A percentile compares a stretch with the other conserved stretches of the same genome.
Evolutionary conservation across 164 flowering plant genomes (phyloP).

Genomic region (Liriodendron chinense): DNA sequence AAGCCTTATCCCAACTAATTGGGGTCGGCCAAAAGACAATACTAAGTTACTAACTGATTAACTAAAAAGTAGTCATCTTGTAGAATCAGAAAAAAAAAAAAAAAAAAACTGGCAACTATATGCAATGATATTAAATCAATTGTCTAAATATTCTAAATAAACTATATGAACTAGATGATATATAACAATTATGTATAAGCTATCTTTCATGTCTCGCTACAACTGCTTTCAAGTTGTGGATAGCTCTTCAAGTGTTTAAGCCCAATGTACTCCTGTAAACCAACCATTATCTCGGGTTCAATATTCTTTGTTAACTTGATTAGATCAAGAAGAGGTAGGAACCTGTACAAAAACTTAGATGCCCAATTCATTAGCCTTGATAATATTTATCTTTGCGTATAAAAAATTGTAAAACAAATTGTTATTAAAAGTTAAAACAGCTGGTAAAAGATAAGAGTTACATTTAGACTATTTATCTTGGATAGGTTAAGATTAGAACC

Average conservation of each 20-base stretch:
- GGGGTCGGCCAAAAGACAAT: neutral
- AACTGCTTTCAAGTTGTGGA: neutral
- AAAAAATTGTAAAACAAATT: slow-evolving; percentile 8
- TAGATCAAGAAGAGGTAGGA: slow-evolving; percentile 32
- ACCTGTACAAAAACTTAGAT: slow-evolving; percentile 68
- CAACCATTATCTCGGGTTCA: slow-evolving; percentile 41
- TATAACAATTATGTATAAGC: neutral
- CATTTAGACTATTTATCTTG: slow-evolving; percentile 41
- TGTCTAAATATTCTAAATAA: neutral
- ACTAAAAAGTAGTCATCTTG: neutral
- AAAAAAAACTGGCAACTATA: neutral
- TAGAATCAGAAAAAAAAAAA: too few relatives aligned
- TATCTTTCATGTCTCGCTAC: slow-evolving; percentile 17
- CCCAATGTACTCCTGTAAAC: slow-evolving; percentile 2
- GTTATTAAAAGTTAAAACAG: slow-evolving; percentile 23
- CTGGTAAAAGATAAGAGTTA: slow-evolving; percentile 25
- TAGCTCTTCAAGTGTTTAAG: slow-evolving; percentile 1
- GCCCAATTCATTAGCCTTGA: slow-evolving; percentile 55
- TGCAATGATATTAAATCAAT: neutral
- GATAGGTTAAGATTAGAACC: slow-evolving; percentile 83
- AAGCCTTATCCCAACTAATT: too few relatives aligned
- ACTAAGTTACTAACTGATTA: neutral
- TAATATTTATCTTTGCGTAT: slow-evolving; percentile 18
- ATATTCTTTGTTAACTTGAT: slow-evolving; percentile 43
- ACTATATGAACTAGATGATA: neutral